Base-by-base conservation (phyloP, 140 eudicot species). In the Cichorium intybus region DNA sequence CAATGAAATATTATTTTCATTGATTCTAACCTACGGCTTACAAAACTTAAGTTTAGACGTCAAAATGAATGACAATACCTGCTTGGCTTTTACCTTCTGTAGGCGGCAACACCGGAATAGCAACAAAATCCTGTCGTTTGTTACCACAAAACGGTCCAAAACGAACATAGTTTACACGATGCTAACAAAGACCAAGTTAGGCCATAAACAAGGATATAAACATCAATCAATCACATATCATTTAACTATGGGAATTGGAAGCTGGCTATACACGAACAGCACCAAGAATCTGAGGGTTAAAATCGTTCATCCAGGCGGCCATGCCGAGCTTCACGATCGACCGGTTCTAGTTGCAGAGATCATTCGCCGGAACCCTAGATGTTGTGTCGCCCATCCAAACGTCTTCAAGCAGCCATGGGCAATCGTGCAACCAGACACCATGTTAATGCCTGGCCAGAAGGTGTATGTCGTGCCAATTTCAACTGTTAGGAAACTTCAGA, bases 341-440 rank as follows among this genome's bases (percentile, higher is more conserved):
- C 96, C 93, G 0, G 64, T 88, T 48, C 54, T 65, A 10, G 93
- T 79, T 1, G 53, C 84, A 9, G 96, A 84, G 12, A 62, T 88
- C 34, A 74, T 88, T 15, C 75, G 53, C 17, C 72, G 87, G 8
- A 82, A 88, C 69, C 96, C 96, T 3, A 82, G 62, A 66, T 84
- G 87, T 45, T 82, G 89, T 2, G 81, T 88, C 29, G 85, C 87
- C 3, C 81, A 88, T 51, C 85, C 93, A 4, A 77, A 79, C 64
- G 81, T 88, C n/a, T 88, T 88, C 81, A 76, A 80, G 61, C 85
- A 88, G 31, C 96, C 96, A 18, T 79, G 88, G 80, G 93, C 84
- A 1, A 70, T 84, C 20, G 85, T 88, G 24, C 64, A 81, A 12
- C 89, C 93, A 0, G 81, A 77, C 39, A 77, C 87, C 50, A 79